Evolutionary conservation across 2,329 filamentous ascomycete species (phyloP), one percentile per base, ranked within the genome.

Genomic region (Pestalotiopsis fici): DNA sequence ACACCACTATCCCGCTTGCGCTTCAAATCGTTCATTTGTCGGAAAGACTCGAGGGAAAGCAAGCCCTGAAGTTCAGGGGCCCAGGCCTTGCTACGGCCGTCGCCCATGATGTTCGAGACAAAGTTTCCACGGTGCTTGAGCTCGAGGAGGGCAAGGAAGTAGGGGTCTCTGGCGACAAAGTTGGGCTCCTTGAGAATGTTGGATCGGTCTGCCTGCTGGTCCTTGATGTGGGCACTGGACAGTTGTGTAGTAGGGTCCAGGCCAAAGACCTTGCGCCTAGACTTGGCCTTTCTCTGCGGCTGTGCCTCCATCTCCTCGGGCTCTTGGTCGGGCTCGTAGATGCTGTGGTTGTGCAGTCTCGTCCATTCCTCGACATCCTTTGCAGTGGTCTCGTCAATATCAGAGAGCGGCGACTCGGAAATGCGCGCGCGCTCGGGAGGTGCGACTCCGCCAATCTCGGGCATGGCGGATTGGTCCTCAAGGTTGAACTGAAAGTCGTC

Each of bases 101-200:
- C 93, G 64, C 93, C 91, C 81, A 98, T 90, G 70, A 97, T 91
- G 74, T 89, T 95, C 3, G 91, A 93, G 21, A 98, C 93, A 74
- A 99, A 98, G 50, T 90, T 93, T 65, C 96, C 95, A 65, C 88
- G 94, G 81, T 92, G 94, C 79, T 98, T 96, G 87, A 98, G 92
- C 73, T 95, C 93, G 84, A 97, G 92, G 25, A 99, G 83, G 39
- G 94, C 93, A 35, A 98, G 86, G 15, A 98, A 85, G 65, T 95
- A 90, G 1, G 95, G 93, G 72, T 99, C 94, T 50, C 93, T 90
- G 1, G 95, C 94, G 57, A 99, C 84, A 80, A 97, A 97, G 0
- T 90, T 90, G 6, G 93, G 90, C 1, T 91, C 88, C 79, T 92
- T 95, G 67, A 97, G 85, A 69, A 98, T 98, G 74, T 92, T 93